Percentiles rank a stretch among this genome's conserved stretches.
These are phyloP conservation scores for Emericellopsis atlantica DNA, from an alignment of 2,329 filamentous ascomycete genomes.

Conservation along the genomic window DNA sequence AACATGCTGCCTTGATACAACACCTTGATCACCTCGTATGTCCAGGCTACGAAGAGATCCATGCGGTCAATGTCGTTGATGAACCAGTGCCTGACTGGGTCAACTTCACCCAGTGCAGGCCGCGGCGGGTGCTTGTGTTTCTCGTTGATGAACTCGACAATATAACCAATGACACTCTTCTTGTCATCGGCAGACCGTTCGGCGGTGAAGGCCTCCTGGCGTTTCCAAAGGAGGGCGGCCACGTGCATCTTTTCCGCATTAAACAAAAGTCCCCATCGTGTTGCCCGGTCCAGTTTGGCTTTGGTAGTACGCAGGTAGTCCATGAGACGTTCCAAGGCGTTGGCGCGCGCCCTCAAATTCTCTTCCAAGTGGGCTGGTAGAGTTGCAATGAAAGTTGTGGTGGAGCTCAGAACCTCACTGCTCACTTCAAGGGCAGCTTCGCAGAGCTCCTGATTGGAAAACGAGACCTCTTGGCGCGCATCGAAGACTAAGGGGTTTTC, in stretches of 20 bases:
- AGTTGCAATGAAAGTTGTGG: constrained; percentile 60
- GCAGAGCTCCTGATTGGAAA: constrained; percentile 58
- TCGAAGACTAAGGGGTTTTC: constrained; percentile 84
- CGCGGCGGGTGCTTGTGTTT: constrained; percentile 60
- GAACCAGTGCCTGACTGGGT: constrained; percentile 79
- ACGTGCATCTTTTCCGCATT: constrained; percentile 84
- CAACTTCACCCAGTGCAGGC: constrained; percentile 55
- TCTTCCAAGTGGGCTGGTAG: constrained; percentile 67
- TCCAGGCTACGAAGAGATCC: constrained; percentile 67
- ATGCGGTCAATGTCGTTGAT: constrained; percentile 61
- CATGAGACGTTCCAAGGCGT: constrained; percentile 65
- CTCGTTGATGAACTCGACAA: constrained; percentile 65
- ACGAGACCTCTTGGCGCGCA: constrained; percentile 51
- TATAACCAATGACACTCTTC: constrained; percentile 59
- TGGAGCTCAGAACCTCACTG: constrained; percentile 67
- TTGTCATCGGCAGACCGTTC: constrained; percentile 46
- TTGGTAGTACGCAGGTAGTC: constrained; percentile 55
- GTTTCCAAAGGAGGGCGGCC: constrained; percentile 66
- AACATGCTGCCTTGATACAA: constrained; percentile 50
- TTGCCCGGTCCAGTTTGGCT: constrained; percentile 50
- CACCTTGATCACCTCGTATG: constrained; percentile 63
- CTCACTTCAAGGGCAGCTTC: constrained; percentile 69
- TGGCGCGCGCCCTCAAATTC: constrained; percentile 61
- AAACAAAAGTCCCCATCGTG: constrained; percentile 73
- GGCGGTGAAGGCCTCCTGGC: constrained; percentile 58